phyloP scores from a whole-genome alignment of 257 asterid genomes.

The Galeopsis tetrahit region DNA sequence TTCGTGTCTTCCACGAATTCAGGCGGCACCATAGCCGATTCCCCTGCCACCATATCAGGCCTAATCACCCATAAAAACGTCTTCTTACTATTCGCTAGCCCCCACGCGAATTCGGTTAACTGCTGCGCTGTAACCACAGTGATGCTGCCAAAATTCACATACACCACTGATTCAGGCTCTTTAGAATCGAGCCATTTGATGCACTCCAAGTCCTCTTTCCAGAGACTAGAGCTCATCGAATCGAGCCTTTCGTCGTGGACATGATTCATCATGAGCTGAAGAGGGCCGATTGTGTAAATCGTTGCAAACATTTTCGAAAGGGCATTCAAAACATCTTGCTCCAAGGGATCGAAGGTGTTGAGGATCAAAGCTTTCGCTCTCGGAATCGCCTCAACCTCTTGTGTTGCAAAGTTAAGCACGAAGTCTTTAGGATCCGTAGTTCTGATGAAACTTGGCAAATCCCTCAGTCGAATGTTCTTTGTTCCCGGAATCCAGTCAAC shows the following conservation, averaged over 20 bases:
- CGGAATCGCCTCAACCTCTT: slow-evolving; percentile 25
- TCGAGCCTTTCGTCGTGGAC: slow-evolving; percentile 26
- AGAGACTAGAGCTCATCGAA: slow-evolving; percentile 42
- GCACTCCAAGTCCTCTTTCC: slow-evolving; percentile 54
- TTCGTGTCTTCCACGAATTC: slow-evolving; percentile 47
- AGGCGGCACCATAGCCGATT: slow-evolving; percentile 48
- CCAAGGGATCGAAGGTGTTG: slow-evolving; percentile 61
- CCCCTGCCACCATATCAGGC: slow-evolving; percentile 54
- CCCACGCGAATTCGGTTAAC: slow-evolving; percentile 60
- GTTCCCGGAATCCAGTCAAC: slow-evolving; percentile 46
- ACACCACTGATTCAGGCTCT: slow-evolving; percentile 49
- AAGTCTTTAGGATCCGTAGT: slow-evolving; percentile 43
- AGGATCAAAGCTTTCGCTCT: slow-evolving; percentile 44
- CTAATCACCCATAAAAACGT: slow-evolving; percentile 57
- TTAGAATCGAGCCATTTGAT: slow-evolving; percentile 48
- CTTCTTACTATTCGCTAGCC: slow-evolving; percentile 52
- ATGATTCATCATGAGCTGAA: slow-evolving; percentile 43
- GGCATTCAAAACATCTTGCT: slow-evolving; percentile 36
- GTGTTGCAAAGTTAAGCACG: slow-evolving; percentile 37
- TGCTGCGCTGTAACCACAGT: slow-evolving; percentile 50
- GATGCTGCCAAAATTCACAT: slow-evolving; percentile 65
- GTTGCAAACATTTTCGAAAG: slow-evolving; percentile 41
- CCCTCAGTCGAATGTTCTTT: slow-evolving; percentile 45
- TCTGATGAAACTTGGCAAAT: slow-evolving; percentile 54
- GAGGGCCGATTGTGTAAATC: slow-evolving; percentile 49